phyloP scores from a whole-genome alignment of 768 basidiomycete genomes.

The Strobilomyces dryophilus region DNA sequence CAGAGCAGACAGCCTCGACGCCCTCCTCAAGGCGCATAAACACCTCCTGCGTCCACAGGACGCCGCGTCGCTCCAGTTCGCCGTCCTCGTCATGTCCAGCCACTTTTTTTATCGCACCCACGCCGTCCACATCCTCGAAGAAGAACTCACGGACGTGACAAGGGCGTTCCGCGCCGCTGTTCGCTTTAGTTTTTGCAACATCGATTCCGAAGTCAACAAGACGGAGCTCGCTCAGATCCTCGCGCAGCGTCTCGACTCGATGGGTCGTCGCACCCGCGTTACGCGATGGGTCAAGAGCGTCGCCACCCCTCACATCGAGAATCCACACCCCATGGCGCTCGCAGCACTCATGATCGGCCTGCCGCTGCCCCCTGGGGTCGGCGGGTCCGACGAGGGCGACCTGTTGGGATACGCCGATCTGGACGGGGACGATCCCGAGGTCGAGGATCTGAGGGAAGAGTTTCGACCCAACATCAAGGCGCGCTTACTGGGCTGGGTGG shows the following conservation, averaged over 20 bases:
- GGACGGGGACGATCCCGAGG: slow-evolving; percentile 49
- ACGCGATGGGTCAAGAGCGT: slow-evolving; percentile 51
- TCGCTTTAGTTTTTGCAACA: slow-evolving; percentile 42
- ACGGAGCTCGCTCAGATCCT: slow-evolving; percentile 44
- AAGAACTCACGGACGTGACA: slow-evolving; percentile 48
- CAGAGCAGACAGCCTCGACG: slow-evolving; percentile 33
- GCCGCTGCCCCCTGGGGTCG: slow-evolving; percentile 37
- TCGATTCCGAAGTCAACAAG: slow-evolving; percentile 39
- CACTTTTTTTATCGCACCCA: slow-evolving; percentile 23
- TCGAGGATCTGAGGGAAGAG: slow-evolving; percentile 59
- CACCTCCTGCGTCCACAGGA: slow-evolving; percentile 64
- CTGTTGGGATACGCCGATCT: slow-evolving; percentile 48
- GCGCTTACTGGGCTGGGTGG: slow-evolving; percentile 56
- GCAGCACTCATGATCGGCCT: slow-evolving; percentile 64
- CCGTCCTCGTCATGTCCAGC: slow-evolving; percentile 37
- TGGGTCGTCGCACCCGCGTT: slow-evolving; percentile 44
- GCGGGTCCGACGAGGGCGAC: slow-evolving; percentile 42
- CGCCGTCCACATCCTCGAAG: slow-evolving; percentile 44
- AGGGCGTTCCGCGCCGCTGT: slow-evolving; percentile 42
- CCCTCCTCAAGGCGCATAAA: slow-evolving; percentile 42
- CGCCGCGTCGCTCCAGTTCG: slow-evolving; percentile 40
- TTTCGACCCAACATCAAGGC: slow-evolving; percentile 54
- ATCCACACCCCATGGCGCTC: slow-evolving; percentile 52
- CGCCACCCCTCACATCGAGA: slow-evolving; percentile 34
- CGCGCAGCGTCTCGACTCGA: slow-evolving; percentile 35